Percentiles rank a stretch among this genome's conserved stretches.
These are phyloP conservation scores for Pseudocohnilembus persalinus DNA, from an alignment of 169 alveolate species.

Conservation along the genomic window DNA sequence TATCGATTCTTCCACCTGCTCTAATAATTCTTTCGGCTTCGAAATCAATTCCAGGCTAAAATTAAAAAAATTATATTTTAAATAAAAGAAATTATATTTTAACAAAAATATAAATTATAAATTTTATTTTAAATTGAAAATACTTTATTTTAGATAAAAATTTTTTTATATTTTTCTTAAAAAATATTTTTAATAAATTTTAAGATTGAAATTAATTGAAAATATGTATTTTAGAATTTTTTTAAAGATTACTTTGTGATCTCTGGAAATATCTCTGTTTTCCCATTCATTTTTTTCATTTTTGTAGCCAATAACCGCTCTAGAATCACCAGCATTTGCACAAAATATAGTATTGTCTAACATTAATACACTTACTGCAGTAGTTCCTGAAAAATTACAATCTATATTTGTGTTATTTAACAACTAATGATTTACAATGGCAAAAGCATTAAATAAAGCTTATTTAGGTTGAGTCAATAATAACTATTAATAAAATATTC, in stretches of 20 bases:
- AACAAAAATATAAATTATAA: background rate
- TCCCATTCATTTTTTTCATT: background rate
- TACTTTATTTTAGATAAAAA: background rate
- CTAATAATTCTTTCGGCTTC: constrained; percentile 60
- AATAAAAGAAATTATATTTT: constrained; percentile 50
- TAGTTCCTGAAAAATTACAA: constrained; percentile 47
- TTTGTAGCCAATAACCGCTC: constrained; percentile 75
- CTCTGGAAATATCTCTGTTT: constrained; percentile 60
- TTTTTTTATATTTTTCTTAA: constrained; percentile 57
- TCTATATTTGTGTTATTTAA: background rate
- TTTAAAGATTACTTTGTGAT: constrained; percentile 68
- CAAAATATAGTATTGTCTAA: constrained; percentile 42
- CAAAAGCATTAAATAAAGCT: constrained; percentile 11
- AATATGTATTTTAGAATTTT: no score
- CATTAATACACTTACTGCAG: constrained; percentile 50
- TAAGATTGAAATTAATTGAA: no score
- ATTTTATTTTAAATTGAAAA: no score
- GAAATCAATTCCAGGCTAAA: constrained; percentile 54
- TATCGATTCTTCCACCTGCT: constrained; percentile 63
- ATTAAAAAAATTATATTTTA: no score
- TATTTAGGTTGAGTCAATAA: constrained; percentile 4
- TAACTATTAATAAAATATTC: background rate
- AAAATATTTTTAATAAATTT: no score
- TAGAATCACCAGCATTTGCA: constrained; percentile 85
- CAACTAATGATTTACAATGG: constrained; percentile 4